phyloP scores from a whole-genome alignment of 2,329 filamentous ascomycete species.

The Orbilia javanica region DNA sequence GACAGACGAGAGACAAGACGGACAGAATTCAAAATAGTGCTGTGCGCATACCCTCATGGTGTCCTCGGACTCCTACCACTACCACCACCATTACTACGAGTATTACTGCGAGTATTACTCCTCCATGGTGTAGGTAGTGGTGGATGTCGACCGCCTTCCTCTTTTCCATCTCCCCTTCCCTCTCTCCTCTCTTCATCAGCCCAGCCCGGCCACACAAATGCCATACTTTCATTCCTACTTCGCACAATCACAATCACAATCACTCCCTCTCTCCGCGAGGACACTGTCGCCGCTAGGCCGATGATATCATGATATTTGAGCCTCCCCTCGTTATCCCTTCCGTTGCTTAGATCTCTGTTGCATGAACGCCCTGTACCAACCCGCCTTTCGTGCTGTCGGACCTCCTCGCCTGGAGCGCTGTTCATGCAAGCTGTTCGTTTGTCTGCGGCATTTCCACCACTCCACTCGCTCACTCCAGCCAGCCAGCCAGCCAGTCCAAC shows the following conservation, averaged over 20 bases:
- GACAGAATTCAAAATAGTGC: slow-evolving; percentile 11
- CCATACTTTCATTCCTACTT: slow-evolving; percentile 25
- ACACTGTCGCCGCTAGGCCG: slow-evolving; percentile 31
- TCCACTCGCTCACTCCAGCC: slow-evolving; percentile 9
- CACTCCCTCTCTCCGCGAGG: slow-evolving; percentile 33
- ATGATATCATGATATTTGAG: slow-evolving; percentile 54
- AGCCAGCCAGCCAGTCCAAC: slow-evolving; percentile 15
- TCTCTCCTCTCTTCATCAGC: slow-evolving; percentile 19
- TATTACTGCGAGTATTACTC: not conserved
- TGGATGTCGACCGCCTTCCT: slow-evolving; percentile 45
- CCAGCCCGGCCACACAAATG: slow-evolving; percentile 43
- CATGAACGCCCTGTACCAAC: slow-evolving; percentile 47
- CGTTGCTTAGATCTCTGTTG: slow-evolving; percentile 25
- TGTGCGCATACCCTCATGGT: slow-evolving; percentile 29
- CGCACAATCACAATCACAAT: slow-evolving; percentile 1
- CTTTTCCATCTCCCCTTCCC: slow-evolving; percentile 18
- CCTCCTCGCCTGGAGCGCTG: slow-evolving; percentile 50
- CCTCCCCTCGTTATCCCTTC: slow-evolving; percentile 39
- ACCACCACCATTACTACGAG: not conserved
- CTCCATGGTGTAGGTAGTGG: not conserved
- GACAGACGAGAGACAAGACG: not conserved
- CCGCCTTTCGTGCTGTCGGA: slow-evolving; percentile 36
- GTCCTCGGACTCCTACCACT: not conserved
- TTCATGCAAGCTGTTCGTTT: slow-evolving; percentile 58
- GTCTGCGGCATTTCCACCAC: slow-evolving; percentile 57